Conservation (phyloP, 805 yeast species). For the Ogataea minuta region DNA sequence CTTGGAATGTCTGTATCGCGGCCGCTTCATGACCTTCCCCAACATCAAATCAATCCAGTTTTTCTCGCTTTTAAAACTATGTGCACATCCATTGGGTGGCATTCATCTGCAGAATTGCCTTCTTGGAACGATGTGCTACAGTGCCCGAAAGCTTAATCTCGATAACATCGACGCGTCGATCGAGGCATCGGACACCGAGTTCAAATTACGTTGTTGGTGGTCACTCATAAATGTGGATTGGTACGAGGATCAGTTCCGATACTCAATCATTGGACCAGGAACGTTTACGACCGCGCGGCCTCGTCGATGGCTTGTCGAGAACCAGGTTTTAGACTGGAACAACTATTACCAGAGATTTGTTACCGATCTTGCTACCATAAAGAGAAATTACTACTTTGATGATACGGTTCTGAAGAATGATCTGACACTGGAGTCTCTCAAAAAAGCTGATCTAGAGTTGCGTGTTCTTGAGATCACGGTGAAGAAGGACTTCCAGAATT, state of each 20-base stretch:
- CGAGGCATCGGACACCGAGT: slow-evolving; percentile 8
- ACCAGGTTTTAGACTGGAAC: slow-evolving; percentile 20
- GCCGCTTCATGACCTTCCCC: slow-evolving; percentile 34
- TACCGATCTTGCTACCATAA: slow-evolving; percentile 26
- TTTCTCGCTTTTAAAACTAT: slow-evolving; percentile 28
- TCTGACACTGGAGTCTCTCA: slow-evolving; percentile 19
- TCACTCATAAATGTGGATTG: slow-evolving; percentile 32
- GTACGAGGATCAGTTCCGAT: slow-evolving; percentile 31
- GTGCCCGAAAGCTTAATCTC: slow-evolving; percentile 28
- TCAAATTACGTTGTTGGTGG: slow-evolving; percentile 31
- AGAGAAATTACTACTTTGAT: slow-evolving; percentile 28
- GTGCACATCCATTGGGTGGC: slow-evolving; percentile 33
- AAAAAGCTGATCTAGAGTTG: slow-evolving; percentile 28
- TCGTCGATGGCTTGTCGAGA: slow-evolving; percentile 19
- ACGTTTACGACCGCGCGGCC: slow-evolving; percentile 30
- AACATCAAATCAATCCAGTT: slow-evolving; percentile 28
- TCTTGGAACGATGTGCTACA: slow-evolving; percentile 20
- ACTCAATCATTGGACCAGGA: slow-evolving; percentile 20
- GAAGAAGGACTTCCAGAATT: slow-evolving; percentile 21
- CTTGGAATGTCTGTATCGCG: slow-evolving; percentile 34
- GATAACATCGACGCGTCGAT: slow-evolving; percentile 13
- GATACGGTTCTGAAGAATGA: slow-evolving; percentile 19
- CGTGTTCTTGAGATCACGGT: slow-evolving; percentile 24
- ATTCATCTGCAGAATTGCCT: slow-evolving; percentile 28
- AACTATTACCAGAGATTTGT: slow-evolving; percentile 26